phyloP scores from a whole-genome alignment of 2,329 filamentous ascomycete species.

The Leptographium radiaticola region DNA sequence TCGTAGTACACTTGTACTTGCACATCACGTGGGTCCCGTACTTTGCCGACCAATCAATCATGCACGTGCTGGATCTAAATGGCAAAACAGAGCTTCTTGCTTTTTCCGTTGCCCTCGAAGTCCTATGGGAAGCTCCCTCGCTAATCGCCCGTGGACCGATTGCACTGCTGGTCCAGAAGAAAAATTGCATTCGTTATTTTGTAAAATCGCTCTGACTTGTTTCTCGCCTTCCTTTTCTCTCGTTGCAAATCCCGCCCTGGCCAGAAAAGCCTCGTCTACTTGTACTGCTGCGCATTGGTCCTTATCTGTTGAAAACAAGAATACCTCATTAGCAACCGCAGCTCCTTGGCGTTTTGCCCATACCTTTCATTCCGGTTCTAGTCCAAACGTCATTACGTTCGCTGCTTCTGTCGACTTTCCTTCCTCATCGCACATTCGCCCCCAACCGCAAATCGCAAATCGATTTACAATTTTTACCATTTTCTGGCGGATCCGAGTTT shows the following conservation, averaged over 20 bases:
- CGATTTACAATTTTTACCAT: too few species aligned
- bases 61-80: not conserved
- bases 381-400: too few species aligned
- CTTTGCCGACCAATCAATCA: not conserved
- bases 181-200: not conserved
- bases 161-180: not conserved
- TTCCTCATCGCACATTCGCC: too few species aligned
- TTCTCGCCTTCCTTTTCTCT: not conserved
- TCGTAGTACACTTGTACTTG: not conserved
- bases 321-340: not conserved
- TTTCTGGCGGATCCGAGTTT: too few species aligned
- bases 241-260: not conserved
- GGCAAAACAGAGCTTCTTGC: not conserved
- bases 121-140: not conserved
- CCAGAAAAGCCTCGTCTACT: not conserved
- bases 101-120: not conserved
- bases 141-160: not conserved
- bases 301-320: not conserved
- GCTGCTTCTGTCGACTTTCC: too few species aligned
- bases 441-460: too few species aligned
- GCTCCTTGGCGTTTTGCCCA: not conserved
- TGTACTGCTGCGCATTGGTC: not conserved
- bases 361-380: too few species aligned
- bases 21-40: not conserved
- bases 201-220: not conserved